Percentiles rank a stretch among this genome's conserved stretches.
These are phyloP conservation scores for Cutaneotrichosporon sp. DNA, from an alignment of 1,284 basidiomycete species.

Conservation along the genomic window DNA sequence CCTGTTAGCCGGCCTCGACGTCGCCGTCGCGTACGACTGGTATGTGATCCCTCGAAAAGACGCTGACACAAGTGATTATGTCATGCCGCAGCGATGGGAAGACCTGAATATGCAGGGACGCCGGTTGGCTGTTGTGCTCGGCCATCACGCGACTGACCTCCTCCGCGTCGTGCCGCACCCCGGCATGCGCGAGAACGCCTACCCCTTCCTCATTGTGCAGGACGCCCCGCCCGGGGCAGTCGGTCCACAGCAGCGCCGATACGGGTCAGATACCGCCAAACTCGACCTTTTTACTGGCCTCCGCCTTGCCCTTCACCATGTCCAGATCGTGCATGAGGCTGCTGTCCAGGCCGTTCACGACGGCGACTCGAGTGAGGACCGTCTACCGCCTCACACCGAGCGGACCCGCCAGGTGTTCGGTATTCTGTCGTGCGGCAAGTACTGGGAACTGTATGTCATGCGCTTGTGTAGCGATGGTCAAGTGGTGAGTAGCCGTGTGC, in stretches of 20 bases:
- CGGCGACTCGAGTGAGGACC: too few relatives aligned
- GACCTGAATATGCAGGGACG: not conserved
- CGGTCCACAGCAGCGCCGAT: not conserved
- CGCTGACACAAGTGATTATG: not conserved
- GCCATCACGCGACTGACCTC: not conserved
- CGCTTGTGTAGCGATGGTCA: not conserved
- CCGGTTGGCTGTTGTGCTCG: not conserved
- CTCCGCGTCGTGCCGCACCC: too few relatives aligned
- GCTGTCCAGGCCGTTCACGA: too few relatives aligned
- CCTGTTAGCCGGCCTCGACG: not conserved
- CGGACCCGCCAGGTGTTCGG: not conserved
- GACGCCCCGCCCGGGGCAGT: not conserved
- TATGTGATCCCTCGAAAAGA: too few relatives aligned
- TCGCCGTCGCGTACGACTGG: too few relatives aligned
- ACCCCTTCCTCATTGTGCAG: not conserved
- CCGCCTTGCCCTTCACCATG: not conserved
- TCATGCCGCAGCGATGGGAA: not conserved
- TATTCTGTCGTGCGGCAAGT: not conserved
- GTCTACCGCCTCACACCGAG: not conserved
- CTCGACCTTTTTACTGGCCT: not conserved
- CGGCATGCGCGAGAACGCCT: not conserved
- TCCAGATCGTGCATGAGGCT: too few relatives aligned
- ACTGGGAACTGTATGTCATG: not conserved
- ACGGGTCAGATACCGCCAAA: not conserved
- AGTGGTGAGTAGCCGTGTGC: not conserved